Evolutionary conservation across 148 eudicot genomes (phyloP).

Genomic region (Rhododendron ferrugineum): DNA sequence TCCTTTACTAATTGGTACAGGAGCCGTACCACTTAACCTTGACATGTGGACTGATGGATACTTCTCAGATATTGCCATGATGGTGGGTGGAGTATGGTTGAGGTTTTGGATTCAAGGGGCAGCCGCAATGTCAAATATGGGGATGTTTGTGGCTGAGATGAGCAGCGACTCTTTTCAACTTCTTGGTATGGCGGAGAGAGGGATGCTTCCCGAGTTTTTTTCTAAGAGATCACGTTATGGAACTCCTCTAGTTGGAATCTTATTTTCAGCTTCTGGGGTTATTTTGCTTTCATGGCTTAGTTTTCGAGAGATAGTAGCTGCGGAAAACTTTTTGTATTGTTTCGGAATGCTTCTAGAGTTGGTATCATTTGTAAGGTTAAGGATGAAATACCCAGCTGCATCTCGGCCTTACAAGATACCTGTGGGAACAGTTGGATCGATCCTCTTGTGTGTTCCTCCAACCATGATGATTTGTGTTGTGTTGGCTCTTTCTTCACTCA

Average conservation of each 20-base stretch:
- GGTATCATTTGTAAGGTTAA: conserved; percentile 3
- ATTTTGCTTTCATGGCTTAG: conserved; percentile 9
- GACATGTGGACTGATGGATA: conserved; percentile 8
- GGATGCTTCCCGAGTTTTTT: conserved; percentile 9
- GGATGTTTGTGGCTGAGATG: conserved; percentile 14
- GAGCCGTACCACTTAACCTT: conserved; percentile 4
- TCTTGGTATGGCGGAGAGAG: conserved; percentile 11
- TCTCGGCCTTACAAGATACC: conserved; percentile 15
- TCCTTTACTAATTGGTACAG: conserved; percentile 1
- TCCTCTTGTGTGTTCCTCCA: conserved; percentile 11
- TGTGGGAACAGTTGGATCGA: conserved; percentile 3
- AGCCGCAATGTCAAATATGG: conserved; percentile 15
- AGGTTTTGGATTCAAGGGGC: conserved; percentile 10
- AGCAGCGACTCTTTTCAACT: conserved; percentile 14
- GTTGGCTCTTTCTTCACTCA: conserved; percentile 12
- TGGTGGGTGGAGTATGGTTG: conserved; percentile 11
- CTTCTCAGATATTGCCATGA: conserved; percentile 1
- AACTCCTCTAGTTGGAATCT: conserved; percentile 9
- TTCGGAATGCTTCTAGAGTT: conserved; percentile 7
- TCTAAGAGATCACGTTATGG: conserved; percentile 12
- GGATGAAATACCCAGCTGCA: conserved; percentile 6
- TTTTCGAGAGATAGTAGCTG: conserved; percentile 4
- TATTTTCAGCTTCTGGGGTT: conserved; percentile 11
- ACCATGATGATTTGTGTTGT: conserved; percentile 1
- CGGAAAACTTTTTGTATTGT: conserved; percentile 9